Percentiles rank a stretch among this genome's conserved stretches.
phyloP scores from a whole-genome alignment of 176 grass and related monocot species.

The Aegilops tauschii region DNA sequence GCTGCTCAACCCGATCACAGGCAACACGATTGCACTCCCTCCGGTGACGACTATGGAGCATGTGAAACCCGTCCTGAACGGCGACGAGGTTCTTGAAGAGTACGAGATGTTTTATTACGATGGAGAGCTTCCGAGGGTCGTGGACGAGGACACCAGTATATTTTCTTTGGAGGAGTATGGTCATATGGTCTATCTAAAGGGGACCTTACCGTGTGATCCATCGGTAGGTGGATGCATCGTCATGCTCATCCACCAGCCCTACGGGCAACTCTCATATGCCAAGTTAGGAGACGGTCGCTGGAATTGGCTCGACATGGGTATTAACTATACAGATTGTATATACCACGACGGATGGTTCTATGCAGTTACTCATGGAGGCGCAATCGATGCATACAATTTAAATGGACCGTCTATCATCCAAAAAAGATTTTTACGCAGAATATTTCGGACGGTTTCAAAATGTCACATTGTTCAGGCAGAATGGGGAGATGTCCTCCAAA shows the following conservation, averaged over 20 bases:
- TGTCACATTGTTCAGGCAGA: neutral
- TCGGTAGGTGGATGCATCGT: neutral
- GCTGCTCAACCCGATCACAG: neutral
- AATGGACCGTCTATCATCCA: neutral
- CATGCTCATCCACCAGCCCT: neutral
- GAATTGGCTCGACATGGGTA: neutral
- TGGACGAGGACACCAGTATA: neutral
- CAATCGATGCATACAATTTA: neutral
- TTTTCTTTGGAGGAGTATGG: neutral
- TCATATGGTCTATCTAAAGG: neutral
- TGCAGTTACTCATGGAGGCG: neutral
- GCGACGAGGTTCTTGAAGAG: neutral
- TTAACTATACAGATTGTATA: neutral
- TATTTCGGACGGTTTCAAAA: neutral
- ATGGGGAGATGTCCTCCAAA: neutral
- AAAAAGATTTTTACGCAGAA: neutral
- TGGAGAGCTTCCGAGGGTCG: neutral
- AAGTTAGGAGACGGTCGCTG: neutral
- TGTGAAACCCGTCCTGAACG: neutral
- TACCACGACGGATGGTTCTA: conserved; percentile 8
- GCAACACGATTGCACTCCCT: neutral
- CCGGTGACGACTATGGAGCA: neutral
- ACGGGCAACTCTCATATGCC: neutral
- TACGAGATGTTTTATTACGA: neutral
- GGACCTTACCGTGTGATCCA: neutral